Conservation (phyloP, 2,329 filamentous ascomycete species). For the Fusarium sp. region DNA sequence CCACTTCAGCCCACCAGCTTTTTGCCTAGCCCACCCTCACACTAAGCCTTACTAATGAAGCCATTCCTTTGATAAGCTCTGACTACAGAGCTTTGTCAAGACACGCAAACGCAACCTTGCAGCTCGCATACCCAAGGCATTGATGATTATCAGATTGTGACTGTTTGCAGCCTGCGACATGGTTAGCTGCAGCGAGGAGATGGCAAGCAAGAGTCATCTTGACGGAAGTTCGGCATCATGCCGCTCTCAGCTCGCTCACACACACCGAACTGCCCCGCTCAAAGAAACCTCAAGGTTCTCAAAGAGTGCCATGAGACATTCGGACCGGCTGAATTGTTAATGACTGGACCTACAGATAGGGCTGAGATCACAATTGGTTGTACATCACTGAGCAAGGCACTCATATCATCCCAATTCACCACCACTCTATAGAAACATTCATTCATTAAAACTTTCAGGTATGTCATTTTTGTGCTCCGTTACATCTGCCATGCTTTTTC, state of each 20-base stretch:
- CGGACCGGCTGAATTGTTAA: not conserved
- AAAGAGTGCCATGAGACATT: not conserved
- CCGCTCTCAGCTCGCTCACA: not conserved
- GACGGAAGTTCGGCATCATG: conserved; percentile 36
- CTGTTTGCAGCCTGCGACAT: not conserved
- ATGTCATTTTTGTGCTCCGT: conserved; percentile 46
- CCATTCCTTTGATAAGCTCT: conserved; percentile 27
- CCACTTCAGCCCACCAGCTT: not conserved
- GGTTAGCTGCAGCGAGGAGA: not conserved
- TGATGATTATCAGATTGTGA: not conserved
- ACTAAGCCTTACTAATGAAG: conserved; percentile 24
- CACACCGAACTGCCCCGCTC: not conserved
- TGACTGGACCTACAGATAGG: not conserved
- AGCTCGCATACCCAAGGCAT: not conserved
- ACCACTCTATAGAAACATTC: not conserved
- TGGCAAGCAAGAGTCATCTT: conserved; percentile 10
- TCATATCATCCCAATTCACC: not conserved
- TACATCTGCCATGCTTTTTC: conserved; percentile 46
- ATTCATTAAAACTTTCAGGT: conserved; percentile 43
- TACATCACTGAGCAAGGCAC: not conserved
- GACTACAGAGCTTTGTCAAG: not conserved
- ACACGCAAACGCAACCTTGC: not conserved
- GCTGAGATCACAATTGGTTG: not conserved
- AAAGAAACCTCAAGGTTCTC: not conserved
- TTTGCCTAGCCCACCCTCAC: conserved; percentile 1